A percentile compares a stretch with the other conserved stretches of the same genome.
These are phyloP conservation scores for Mrakia hoshinonis DNA, from an alignment of 768 basidiomycete genomes.

Conservation along the genomic window DNA sequence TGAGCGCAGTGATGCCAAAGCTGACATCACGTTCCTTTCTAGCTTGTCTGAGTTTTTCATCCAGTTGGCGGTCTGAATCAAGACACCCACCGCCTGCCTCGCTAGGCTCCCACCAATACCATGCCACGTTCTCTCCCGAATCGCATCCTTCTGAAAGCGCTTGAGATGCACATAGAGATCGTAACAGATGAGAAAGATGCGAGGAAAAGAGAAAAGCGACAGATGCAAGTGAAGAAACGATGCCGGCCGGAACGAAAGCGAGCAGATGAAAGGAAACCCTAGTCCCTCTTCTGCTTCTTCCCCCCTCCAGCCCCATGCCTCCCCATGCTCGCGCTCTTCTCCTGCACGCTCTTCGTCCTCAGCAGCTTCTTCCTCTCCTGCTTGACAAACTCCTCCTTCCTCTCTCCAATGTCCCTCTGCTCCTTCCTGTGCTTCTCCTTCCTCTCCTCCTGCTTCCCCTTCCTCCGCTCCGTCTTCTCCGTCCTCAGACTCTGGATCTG, in stretches of 20 bases:
- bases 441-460: conserved; percentile 78
- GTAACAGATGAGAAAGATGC: no score
- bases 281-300: conserved; percentile 34
- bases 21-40: no score
- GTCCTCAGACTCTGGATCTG: conserved; percentile 87
- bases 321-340: conserved; percentile 34
- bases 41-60: no score
- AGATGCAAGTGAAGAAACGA: no score
- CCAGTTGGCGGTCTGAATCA: no score
- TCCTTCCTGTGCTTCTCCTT: conserved; percentile 61
- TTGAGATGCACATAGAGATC: no score
- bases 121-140: no score
- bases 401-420: conserved; percentile 51
- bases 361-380: conserved; percentile 39
- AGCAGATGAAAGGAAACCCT: background rate
- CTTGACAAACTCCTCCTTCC: conserved; percentile 37
- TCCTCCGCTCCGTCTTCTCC: conserved; percentile 68
- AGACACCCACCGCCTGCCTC: no score
- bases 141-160: no score
- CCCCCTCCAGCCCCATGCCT: conserved; percentile 32
- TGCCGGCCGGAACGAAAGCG: background rate
- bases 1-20: no score
- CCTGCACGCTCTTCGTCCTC: conserved; percentile 38
- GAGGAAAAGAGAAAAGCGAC: no score
- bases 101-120: no score